Conservation (phyloP, 2,329 filamentous ascomycete genomes). For the Botrytis aclada region DNA sequence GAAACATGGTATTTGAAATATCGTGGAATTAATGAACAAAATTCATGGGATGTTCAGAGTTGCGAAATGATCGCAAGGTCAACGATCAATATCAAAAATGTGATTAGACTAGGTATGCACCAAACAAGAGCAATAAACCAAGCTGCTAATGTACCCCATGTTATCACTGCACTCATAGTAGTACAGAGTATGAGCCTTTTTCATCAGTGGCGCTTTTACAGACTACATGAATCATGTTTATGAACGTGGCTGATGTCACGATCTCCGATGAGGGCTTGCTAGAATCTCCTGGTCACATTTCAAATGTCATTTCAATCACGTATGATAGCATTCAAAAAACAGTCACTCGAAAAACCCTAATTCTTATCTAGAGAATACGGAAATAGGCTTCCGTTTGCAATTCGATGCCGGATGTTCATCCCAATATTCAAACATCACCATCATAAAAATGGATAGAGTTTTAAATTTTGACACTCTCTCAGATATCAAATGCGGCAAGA, state of each 20-base stretch:
- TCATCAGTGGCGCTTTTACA: neutral
- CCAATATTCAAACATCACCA: neutral
- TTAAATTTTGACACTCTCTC: neutral
- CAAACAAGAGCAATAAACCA: neutral
- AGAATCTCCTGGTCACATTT: neutral
- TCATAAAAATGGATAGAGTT: neutral
- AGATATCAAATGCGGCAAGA: neutral
- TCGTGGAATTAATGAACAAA: neutral
- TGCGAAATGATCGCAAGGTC: neutral
- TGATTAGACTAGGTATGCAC: neutral
- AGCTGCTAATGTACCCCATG: neutral
- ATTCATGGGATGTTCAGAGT: fast-evolving
- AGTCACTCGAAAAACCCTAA: neutral
- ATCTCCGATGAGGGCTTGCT: neutral
- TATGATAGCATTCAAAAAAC: neutral
- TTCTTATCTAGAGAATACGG: neutral
- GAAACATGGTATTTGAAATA: neutral
- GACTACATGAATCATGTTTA: neutral
- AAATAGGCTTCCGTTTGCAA: neutral
- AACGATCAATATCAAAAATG: neutral
- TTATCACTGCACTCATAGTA: neutral
- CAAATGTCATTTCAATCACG: neutral
- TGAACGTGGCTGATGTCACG: neutral
- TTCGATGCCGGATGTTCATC: neutral
- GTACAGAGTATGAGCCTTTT: neutral